Evolutionary conservation across 768 basidiomycete species (phyloP), one percentile per base, ranked within the genome.

Genomic region (Boletus vinaceobasis): DNA sequence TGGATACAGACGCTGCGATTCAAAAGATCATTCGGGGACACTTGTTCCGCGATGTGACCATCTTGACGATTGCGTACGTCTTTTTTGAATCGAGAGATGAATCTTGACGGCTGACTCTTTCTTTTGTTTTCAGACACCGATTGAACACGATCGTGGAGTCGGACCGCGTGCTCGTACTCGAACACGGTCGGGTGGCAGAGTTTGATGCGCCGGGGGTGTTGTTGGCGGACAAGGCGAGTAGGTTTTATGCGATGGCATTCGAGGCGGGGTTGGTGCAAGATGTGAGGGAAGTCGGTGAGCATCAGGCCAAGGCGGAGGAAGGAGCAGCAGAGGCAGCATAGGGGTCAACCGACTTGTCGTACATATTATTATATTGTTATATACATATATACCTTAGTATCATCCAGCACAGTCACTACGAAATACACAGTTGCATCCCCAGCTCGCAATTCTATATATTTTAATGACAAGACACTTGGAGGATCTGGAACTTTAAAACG

Each of bases 1-100:
- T 94, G 33, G 91, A 95, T 65, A 95, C 93, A 8, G 93, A 96
- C 66, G 80, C 80, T 53, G 88, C 88, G 29, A 90, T 95, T 58
- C 93, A 97, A 74, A 84, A 86, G 11, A 93, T 93, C 58, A 88
- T 96, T 43, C 80, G 84, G 27, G 90, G 93, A 7, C 80, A 85
- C 4, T 80, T 87, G 31, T 96, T 95, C 65, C 72, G 77, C 3
- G 73, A 87, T 54, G 85, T 88, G 14, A 94, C 93, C 11, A 92
- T 93, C 53, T 71, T 96, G 49, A 93, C 90, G 14, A 92, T 93
- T 62, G 91, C 90, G 84, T 90, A 73, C 63, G 83, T 78, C 52
- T 6, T 27, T 23, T 23, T 23, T 2, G 23, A 23, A 23, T 4
- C n/a, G n/a, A n/a, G 23, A 23, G 23, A 23, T 23, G 23, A 23